Conservation (phyloP, 169 alveolate genomes). For the Besnoitia besnoiti region DNA sequence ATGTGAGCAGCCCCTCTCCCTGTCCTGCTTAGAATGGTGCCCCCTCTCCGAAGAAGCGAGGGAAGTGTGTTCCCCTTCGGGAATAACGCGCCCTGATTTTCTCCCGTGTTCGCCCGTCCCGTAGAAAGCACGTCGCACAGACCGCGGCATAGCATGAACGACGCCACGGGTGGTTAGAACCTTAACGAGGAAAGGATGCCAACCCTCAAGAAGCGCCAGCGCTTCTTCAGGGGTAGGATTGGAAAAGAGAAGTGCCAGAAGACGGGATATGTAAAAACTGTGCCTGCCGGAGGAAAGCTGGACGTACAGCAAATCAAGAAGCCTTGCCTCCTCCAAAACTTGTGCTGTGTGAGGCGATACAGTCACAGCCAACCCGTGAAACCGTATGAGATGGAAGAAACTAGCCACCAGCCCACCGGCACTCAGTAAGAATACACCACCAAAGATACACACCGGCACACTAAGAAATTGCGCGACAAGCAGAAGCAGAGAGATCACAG, state of each 20-base stretch:
- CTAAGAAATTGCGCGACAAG: not conserved
- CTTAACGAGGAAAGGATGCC: conserved; percentile 29
- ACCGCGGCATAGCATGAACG: conserved; percentile 1
- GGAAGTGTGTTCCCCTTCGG: too few species aligned
- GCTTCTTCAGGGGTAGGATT: conserved; percentile 34
- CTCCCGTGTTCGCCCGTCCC: not conserved
- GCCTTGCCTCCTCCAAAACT: conserved; percentile 10
- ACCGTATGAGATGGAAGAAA: not conserved
- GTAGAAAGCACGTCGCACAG: not conserved
- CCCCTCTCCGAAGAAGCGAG: too few species aligned
- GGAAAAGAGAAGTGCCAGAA: conserved; percentile 14
- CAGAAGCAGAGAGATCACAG: not conserved
- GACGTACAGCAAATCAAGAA: conserved; percentile 8
- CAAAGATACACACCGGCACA: not conserved
- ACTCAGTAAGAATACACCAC: not conserved
- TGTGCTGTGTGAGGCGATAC: not conserved
- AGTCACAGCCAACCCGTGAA: not conserved
- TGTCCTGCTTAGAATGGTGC: too few species aligned
- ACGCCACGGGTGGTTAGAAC: conserved; percentile 20
- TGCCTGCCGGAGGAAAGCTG: conserved; percentile 21
- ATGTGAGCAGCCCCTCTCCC: too few species aligned
- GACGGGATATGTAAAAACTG: conserved; percentile 33
- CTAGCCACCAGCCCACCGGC: not conserved
- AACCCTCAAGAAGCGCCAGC: not conserved
- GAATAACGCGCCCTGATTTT: too few species aligned